Conservation (phyloP, 1,284 basidiomycete species). For the Puccinia coronata region DNA sequence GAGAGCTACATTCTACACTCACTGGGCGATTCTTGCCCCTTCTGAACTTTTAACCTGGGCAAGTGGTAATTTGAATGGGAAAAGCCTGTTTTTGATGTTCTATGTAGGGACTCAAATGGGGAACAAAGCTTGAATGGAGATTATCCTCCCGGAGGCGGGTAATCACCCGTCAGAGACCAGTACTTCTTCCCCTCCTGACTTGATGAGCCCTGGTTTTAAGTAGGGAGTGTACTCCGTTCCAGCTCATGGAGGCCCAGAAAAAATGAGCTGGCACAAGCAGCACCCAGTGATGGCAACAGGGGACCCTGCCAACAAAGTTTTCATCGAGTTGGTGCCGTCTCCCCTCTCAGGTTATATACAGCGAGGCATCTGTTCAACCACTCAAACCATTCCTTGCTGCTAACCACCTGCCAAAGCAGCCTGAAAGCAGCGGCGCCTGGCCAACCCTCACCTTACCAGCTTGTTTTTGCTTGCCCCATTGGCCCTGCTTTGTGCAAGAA, state of each 20-base stretch:
- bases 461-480: constrained; percentile 41
- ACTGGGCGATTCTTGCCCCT: not conserved
- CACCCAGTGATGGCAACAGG: too few species aligned
- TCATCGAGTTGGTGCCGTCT: too few species aligned
- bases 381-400: constrained; percentile 29
- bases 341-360: too few species aligned
- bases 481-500: constrained; percentile 18
- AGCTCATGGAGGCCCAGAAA: too few species aligned
- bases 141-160: too few species aligned
- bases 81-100: not conserved
- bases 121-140: constrained; percentile 13
- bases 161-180: not conserved
- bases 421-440: not conserved
- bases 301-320: too few species aligned
- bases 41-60: too few species aligned
- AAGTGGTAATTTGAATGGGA: too few species aligned
- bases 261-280: too few species aligned
- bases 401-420: constrained; percentile 19
- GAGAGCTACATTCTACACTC: not conserved
- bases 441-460: not conserved
- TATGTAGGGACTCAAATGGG: constrained; percentile 34
- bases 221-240: constrained; percentile 27
- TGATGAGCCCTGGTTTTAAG: not conserved
- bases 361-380: constrained; percentile 50
- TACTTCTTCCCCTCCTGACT: too few species aligned